A percentile compares a stretch with the other conserved stretches of the same genome.
Evolutionary conservation across 1,284 basidiomycete species (phyloP).

Genomic region (Leccinum fallax): DNA sequence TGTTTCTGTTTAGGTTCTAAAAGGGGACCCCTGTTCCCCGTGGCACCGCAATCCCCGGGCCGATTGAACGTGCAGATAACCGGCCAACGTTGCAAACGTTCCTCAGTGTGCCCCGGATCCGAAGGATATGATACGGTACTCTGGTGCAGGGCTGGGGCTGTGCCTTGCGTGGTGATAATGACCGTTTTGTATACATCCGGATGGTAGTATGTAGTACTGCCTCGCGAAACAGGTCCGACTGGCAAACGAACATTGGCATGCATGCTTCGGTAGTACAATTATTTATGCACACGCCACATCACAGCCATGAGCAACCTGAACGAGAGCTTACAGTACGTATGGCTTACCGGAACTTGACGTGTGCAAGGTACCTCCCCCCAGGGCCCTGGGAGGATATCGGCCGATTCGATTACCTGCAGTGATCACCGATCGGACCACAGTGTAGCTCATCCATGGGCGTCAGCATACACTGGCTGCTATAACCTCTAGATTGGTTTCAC

Average conservation of each 20-base stretch:
- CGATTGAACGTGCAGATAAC: background rate
- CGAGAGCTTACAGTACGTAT: background rate
- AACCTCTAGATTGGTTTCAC: no score
- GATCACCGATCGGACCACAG: background rate
- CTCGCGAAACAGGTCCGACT: background rate
- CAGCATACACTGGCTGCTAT: background rate
- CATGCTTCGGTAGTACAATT: background rate
- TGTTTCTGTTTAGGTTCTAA: background rate
- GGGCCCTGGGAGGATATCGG: background rate
- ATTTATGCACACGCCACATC: background rate
- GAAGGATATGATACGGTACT: background rate
- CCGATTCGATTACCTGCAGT: background rate
- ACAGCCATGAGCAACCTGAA: background rate
- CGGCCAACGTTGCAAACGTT: background rate
- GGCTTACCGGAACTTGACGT: background rate
- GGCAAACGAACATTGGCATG: background rate
- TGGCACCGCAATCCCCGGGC: background rate
- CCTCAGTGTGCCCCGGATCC: background rate
- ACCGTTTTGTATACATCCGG: background rate
- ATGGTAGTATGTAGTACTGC: background rate
- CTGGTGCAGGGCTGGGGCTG: background rate
- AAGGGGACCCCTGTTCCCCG: background rate
- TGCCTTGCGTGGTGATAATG: background rate
- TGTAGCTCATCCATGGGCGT: no score
- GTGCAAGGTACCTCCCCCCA: background rate